Evolutionary conservation across 2,329 filamentous ascomycete species (phyloP), one percentile per base, ranked within the genome.

Genomic region (Fusarium nodosum): DNA sequence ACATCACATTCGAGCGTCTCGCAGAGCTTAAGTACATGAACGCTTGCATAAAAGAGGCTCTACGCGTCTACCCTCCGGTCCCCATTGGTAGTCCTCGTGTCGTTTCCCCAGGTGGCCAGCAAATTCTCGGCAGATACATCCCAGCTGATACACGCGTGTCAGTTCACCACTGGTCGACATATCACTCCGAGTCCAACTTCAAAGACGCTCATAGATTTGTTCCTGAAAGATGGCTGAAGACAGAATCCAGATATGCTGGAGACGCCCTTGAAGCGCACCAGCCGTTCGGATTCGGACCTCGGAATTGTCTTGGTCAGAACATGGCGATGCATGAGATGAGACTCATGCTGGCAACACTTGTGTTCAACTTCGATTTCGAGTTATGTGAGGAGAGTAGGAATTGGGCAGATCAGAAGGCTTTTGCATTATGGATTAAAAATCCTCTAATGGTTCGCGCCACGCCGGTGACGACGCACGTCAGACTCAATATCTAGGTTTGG

Each of bases 321-420:
- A 66, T 66, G 61, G 63, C 63, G 0, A 39, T 66, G 63, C 63
- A 66, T 24, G 63, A 66, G n/a, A 61, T 61, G 45, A 66, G 63
- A 9, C 56, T 66, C 1, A 47, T 66, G 1, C 2, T 66, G 7
- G 56, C 56, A 0, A 60, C 34, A 5, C 18, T 66, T 2, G 6
- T 66, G 7, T 51, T 66, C 1, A 51, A 56, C 2, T 66, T 51
- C 15, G 63, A 66, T 4, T 30, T 66, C 16, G 39, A 66, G 3
- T n/a, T 66, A 3, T 56, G 50, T 16, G 30, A 66, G 0, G 39
- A 44, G 24, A 56, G 61, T 18, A 5, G 1, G 2, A 26, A 42
- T 12, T 66, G 63, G 63, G 24, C 31, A 5, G 56, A 66, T 12
- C 63, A 66, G 7, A 66, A 47, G 30, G 3, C 45, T 0, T 66